These are phyloP conservation scores for Amanita pallidorosea DNA, from an alignment of 768 basidiomycete species.

Conservation along the genomic window DNA sequence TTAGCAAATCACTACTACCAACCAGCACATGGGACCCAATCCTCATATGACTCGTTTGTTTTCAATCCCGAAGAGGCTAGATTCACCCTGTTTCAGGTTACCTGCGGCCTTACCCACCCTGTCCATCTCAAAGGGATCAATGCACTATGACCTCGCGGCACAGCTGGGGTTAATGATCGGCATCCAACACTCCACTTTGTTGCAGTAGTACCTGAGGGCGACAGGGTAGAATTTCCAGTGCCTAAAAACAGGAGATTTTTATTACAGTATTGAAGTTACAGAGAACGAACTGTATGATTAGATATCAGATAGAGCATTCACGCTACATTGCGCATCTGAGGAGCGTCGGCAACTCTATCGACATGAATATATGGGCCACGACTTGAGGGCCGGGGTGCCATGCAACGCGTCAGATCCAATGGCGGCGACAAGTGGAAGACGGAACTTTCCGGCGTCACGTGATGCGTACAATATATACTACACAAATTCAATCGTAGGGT, in stretches of 20 bases:
- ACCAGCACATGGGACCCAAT: conserved; percentile 5
- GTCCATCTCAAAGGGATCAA: not conserved
- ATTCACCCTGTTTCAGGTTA: conserved; percentile 6
- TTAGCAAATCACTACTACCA: conserved; percentile 7
- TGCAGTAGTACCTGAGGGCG: conserved; percentile 6
- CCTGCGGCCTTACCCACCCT: conserved; percentile 1
- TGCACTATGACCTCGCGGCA: conserved; percentile 4
- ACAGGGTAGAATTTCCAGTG: conserved; percentile 1
- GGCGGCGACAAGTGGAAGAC: no score
- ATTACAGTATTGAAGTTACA: conserved; percentile 4
- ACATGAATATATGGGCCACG: no score
- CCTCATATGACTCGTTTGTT: conserved; percentile 8
- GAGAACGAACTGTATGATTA: not conserved
- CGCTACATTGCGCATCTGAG: no score
- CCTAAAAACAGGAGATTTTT: conserved; percentile 2
- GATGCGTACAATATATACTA: no score
- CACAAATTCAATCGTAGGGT: no score
- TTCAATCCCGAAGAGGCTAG: conserved; percentile 2
- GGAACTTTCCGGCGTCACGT: no score
- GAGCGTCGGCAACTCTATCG: no score
- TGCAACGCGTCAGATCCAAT: no score
- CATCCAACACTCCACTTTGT: conserved; percentile 3
- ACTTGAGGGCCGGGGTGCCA: no score
- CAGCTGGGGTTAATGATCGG: conserved; percentile 1
- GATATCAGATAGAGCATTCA: no score